These are phyloP conservation scores for Digitaria exilis DNA, from an alignment of 202 grass and related monocot species.

Conservation along the genomic window DNA sequence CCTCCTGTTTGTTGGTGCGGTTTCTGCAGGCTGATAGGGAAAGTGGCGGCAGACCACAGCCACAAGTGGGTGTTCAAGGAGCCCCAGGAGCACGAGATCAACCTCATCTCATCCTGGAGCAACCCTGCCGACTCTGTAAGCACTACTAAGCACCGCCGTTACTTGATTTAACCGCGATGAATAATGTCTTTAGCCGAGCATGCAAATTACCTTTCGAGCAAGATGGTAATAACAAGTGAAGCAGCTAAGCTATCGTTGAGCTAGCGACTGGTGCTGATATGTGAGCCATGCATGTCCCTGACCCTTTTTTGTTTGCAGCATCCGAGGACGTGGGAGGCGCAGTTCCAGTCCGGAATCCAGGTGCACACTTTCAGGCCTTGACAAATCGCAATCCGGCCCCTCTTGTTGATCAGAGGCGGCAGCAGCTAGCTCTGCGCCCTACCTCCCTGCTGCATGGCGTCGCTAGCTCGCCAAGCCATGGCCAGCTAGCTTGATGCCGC, in stretches of 20 bases:
- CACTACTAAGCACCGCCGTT: not conserved
- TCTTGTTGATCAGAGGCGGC: constrained; percentile 5
- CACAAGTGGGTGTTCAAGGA: constrained; percentile 98
- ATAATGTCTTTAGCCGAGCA: not conserved
- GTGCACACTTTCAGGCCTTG: constrained; percentile 49
- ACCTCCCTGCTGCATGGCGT: not conserved
- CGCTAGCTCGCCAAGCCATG: not conserved
- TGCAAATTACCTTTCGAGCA: not conserved
- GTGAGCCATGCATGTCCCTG: not conserved
- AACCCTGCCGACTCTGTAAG: constrained; percentile 92
- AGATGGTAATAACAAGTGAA: not conserved
- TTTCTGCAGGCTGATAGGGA: constrained; percentile 80
- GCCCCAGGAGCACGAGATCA: constrained; percentile 59
- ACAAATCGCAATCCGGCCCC: constrained; percentile 35
- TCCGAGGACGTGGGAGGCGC: constrained; percentile 98
- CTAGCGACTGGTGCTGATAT: not conserved
- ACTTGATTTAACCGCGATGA: too few relatives aligned
- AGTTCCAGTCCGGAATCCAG: constrained; percentile 93
- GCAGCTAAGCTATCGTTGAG: not conserved
- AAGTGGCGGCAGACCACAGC: constrained; percentile 93
- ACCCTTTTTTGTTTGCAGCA: constrained; percentile 49
- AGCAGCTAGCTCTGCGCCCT: not conserved
- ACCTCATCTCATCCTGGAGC: constrained; percentile 67
- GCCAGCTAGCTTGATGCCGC: constrained; percentile 20
- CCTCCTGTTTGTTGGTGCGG: constrained; percentile 15